Base-by-base conservation (phyloP, 768 basidiomycete genomes). In the Termitomyces sp. region DNA sequence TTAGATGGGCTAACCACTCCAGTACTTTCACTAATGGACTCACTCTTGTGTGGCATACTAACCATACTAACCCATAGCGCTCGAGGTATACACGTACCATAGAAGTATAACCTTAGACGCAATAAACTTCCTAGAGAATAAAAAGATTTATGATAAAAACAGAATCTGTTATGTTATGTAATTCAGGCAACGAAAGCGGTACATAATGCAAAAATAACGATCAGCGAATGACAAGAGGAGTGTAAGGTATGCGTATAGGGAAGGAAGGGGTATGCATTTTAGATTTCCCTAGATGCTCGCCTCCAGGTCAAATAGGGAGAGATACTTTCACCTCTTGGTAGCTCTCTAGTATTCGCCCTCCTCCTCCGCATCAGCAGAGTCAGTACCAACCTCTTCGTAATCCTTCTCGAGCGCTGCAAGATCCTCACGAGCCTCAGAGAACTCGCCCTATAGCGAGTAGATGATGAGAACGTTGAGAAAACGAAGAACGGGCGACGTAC, bases 401-500 rank as follows among this genome's bases (percentile, higher is more conserved):
- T 94, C 93, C 72, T 92, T 95, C 78, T 98, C 95, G 58, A 98
- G 85, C 7, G 96, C 96, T 43, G 96, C 96, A 61, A 98, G 87
- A 77, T 98, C 96, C 73, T 98, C 96, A 65, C 95, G 90, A 46
- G 96, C 96, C 77, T 97, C 95, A 47, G 93, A 95, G 78, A 98
- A 98, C 77, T 98, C 96, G 74, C 96, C 96, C 79, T 85, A 50
- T n/a, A 55, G 45, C 10, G 7, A 3, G 32, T 8, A 45, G 18
- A 26, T 4, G 9, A 43, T 54, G 30, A 54, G 37, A 42, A 62
- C 36, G 56, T 44, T 14, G 12, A 53, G 32, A n/a, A 14, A 18
- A 55, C 50, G 52, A 4, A 26, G 18, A 18, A 34, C 32, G 2
- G 24, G 36, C 33, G 6, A n/a, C 60, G 79, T 60, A 68, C 84